Evolutionary conservation across 108 stramenopile genomes (phyloP), one percentile per base, ranked within the genome.

Genomic region (Nitzschia inconspicua): DNA sequence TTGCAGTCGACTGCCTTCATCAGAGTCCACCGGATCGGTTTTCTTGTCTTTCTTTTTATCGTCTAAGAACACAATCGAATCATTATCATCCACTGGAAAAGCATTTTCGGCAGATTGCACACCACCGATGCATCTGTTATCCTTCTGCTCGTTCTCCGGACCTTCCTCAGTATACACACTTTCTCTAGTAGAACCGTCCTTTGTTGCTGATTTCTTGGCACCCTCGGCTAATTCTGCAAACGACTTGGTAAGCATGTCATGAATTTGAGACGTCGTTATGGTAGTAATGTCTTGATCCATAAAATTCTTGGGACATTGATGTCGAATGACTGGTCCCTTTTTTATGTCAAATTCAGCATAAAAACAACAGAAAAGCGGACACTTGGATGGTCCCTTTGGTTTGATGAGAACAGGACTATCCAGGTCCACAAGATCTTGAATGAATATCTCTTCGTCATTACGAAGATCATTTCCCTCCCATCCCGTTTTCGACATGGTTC

Each of bases 311-410:
- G 91, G 91, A 18, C 71, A 67, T 50, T 88, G 82, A 44, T 63
- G 87, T 39, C 81, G 77, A 0, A 92, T 63, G 35, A 66, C 80
- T 0, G 91, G 91, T 0, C 91, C 91, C 3, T 82, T 79, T 16
- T 87, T 78, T 44, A 83, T 92, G 50, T 92, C 91, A 58, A 92
- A 92, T 52, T 92, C 91, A n/a, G 86, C 82, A 68, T 92, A 92
- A 47, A 92, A 92, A 31, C 73, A 76, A 51, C 83, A 83, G 40
- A 92, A 75, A 7, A 92, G 56, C 13, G 87, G 87, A 65, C 91
- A 92, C 34, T 73, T 65, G 3, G 69, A 42, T 9, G 90, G 68
- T 3, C 63, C 51, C 22, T 57, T 56, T 13, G 89, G 85, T 27
- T 18, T 35, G 4, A 56, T 10, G 10, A 42, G 54, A 1, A 55